Evolutionary conservation across 108 stramenopile genomes (phyloP).

Genomic region (Fistulifera solaris): DNA sequence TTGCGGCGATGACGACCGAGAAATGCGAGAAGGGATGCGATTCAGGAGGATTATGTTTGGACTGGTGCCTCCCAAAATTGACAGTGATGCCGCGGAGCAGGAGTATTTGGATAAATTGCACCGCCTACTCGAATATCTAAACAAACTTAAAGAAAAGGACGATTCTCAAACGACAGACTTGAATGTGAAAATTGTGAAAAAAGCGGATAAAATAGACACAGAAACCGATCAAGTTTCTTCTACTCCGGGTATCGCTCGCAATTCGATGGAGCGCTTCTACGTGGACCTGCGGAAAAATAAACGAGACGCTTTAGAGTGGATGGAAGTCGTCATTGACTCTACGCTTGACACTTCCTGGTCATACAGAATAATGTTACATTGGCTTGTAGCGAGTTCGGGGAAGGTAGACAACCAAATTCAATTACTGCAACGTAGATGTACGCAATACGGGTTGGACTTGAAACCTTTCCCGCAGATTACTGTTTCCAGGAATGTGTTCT

Average conservation of each 20-base stretch:
- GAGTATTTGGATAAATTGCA: slow-evolving; percentile 60
- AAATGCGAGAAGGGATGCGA: slow-evolving; percentile 53
- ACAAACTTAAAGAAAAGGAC: slow-evolving; percentile 50
- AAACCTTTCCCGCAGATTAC: slow-evolving; percentile 54
- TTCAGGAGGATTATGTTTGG: slow-evolving; percentile 69
- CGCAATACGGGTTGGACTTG: slow-evolving; percentile 69
- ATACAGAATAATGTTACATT: slow-evolving; percentile 77
- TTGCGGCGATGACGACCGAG: slow-evolving; percentile 55
- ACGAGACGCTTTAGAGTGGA: slow-evolving; percentile 77
- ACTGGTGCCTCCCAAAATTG: slow-evolving; percentile 55
- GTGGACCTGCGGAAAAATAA: slow-evolving; percentile 49
- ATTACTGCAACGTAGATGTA: slow-evolving; percentile 61
- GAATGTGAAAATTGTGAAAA: slow-evolving; percentile 29
- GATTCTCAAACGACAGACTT: slow-evolving; percentile 24
- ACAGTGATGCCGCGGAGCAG: slow-evolving; percentile 43
- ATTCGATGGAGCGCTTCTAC: slow-evolving; percentile 47
- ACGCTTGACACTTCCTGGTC: slow-evolving; percentile 64
- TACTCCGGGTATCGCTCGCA: slow-evolving; percentile 10
- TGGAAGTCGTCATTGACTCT: slow-evolving; percentile 59
- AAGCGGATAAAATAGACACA: slow-evolving; percentile 2
- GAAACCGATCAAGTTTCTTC: slow-evolving; percentile 12
- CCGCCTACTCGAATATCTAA: slow-evolving; percentile 58
- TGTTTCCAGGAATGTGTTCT: slow-evolving; percentile 42
- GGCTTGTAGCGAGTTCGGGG: slow-evolving; percentile 77
- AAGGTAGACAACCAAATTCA: slow-evolving; percentile 82